Conservation (phyloP, 768 basidiomycete species). For the Lactifluus pinguis region DNA sequence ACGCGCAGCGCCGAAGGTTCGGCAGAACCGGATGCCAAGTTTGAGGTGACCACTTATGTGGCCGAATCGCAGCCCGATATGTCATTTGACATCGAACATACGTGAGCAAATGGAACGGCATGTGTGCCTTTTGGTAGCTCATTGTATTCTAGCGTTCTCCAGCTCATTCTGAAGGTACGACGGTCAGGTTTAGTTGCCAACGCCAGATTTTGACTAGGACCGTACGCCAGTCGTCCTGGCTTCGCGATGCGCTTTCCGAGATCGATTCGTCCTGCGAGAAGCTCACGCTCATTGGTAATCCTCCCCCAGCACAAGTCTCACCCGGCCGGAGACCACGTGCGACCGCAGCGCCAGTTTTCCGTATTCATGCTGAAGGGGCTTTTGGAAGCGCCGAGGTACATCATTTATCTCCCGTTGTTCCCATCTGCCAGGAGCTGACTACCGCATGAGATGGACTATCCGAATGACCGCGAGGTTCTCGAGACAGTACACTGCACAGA, state of each 20-base stretch:
- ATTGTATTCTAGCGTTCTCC: not conserved
- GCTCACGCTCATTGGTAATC: slow-evolving; percentile 74
- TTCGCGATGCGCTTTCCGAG: slow-evolving; percentile 86
- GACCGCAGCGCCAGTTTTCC: slow-evolving; percentile 52
- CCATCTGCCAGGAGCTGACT: not conserved
- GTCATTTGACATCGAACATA: slow-evolving; percentile 59
- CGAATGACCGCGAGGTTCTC: slow-evolving; percentile 83
- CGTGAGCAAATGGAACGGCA: slow-evolving; percentile 36
- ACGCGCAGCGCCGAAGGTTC: slow-evolving; percentile 61
- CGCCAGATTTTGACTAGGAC: not conserved
- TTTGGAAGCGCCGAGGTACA: slow-evolving; percentile 82
- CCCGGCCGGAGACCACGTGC: slow-evolving; percentile 21
- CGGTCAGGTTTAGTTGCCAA: slow-evolving; percentile 73
- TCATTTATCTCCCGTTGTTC: not conserved
- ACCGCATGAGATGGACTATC: slow-evolving; percentile 78
- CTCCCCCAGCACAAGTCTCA: slow-evolving; percentile 30
- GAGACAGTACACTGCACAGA: slow-evolving; percentile 79
- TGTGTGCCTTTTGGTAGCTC: too few relatives aligned
- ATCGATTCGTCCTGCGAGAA: slow-evolving; percentile 83
- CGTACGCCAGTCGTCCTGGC: slow-evolving; percentile 74
- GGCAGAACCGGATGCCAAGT: slow-evolving; percentile 74
- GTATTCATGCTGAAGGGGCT: slow-evolving; percentile 71
- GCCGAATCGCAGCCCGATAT: slow-evolving; percentile 76
- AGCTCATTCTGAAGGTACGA: slow-evolving; percentile 44
- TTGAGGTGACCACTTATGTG: slow-evolving; percentile 79